Conservation (phyloP, 1,139 yeast species). For the Debaryomyces psychrophilus region DNA sequence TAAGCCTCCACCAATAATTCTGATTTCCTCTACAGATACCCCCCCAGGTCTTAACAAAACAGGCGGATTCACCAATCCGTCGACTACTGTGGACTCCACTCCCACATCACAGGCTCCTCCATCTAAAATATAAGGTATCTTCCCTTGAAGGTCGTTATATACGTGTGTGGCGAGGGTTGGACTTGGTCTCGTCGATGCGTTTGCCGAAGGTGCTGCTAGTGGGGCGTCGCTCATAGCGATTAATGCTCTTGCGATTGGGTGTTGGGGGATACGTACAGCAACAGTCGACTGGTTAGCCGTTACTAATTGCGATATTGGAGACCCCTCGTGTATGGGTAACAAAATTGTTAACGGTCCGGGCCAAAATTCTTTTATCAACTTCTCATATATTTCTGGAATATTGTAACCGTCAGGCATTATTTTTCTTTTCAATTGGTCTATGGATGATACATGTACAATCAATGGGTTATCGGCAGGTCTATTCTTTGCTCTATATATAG, state of each 20-base stretch:
- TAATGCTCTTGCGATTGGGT: constrained; percentile 88
- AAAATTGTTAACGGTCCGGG: constrained; percentile 95
- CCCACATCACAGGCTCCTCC: constrained; percentile 94
- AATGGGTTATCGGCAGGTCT: constrained; percentile 95
- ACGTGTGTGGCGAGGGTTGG: constrained; percentile 92
- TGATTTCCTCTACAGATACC: constrained; percentile 74
- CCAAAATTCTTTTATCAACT: constrained; percentile 74
- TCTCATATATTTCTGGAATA: constrained; percentile 68
- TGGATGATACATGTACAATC: constrained; percentile 83
- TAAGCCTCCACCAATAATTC: constrained; percentile 56
- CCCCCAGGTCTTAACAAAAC: constrained; percentile 94
- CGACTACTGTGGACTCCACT: constrained; percentile 90
- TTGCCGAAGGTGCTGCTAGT: constrained; percentile 96
- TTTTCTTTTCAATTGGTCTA: constrained; percentile 65
- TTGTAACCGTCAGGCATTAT: constrained; percentile 49
- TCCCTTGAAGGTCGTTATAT: constrained; percentile 71
- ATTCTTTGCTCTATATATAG: constrained; percentile 84
- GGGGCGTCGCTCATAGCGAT: constrained; percentile 88
- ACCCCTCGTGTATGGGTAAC: constrained; percentile 59
- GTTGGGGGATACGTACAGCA: constrained; percentile 86
- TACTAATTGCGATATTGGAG: constrained; percentile 69
- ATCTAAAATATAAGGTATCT: constrained; percentile 83
- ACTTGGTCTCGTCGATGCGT: constrained; percentile 92
- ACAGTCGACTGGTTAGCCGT: constrained; percentile 88
- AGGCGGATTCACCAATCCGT: constrained; percentile 85